Percentiles rank a stretch among this genome's conserved stretches.
Evolutionary conservation across 2,329 filamentous ascomycete genomes (phyloP).

Genomic region (Rhexocercosporidium sp.): DNA sequence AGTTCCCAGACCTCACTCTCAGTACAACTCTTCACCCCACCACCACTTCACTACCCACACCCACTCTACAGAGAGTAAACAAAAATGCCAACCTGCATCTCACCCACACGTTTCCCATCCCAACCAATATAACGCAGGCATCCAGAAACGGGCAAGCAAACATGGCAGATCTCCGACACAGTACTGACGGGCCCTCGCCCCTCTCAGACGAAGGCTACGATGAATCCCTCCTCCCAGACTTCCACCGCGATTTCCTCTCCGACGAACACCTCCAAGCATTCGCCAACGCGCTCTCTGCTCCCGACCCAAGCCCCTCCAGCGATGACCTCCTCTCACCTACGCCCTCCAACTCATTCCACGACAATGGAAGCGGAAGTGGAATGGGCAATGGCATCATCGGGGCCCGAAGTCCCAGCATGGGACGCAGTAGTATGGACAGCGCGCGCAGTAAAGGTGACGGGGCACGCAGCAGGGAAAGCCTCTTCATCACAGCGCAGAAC

Average conservation of each 20-base stretch:
- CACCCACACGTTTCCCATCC: neutral
- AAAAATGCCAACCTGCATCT: slow-evolving; percentile 8
- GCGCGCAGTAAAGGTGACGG: slow-evolving; percentile 18
- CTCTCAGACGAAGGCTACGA: slow-evolving; percentile 71
- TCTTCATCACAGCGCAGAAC: slow-evolving; percentile 86
- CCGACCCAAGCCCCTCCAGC: slow-evolving; percentile 72
- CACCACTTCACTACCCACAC: slow-evolving; percentile 6
- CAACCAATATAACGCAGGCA: neutral
- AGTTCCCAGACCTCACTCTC: slow-evolving; percentile 8
- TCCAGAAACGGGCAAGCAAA: neutral
- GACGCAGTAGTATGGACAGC: slow-evolving; percentile 17
- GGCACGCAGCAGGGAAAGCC: slow-evolving; percentile 30
- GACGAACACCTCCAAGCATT: slow-evolving; percentile 78
- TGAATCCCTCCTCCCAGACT: slow-evolving; percentile 74
- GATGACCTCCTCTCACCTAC: slow-evolving; percentile 48
- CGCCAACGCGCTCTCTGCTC: slow-evolving; percentile 79
- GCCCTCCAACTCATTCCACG: neutral
- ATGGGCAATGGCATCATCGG: slow-evolving; percentile 3
- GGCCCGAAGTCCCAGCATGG: slow-evolving; percentile 10
- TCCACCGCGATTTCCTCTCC: slow-evolving; percentile 76
- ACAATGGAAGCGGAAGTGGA: neutral
- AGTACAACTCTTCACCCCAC: slow-evolving; percentile 9
- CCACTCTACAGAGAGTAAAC: neutral
- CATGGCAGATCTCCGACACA: slow-evolving; percentile 42
- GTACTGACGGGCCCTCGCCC: slow-evolving; percentile 59